phyloP scores from a whole-genome alignment of 2,329 filamentous ascomycete genomes.

The Alternaria metachromatica region DNA sequence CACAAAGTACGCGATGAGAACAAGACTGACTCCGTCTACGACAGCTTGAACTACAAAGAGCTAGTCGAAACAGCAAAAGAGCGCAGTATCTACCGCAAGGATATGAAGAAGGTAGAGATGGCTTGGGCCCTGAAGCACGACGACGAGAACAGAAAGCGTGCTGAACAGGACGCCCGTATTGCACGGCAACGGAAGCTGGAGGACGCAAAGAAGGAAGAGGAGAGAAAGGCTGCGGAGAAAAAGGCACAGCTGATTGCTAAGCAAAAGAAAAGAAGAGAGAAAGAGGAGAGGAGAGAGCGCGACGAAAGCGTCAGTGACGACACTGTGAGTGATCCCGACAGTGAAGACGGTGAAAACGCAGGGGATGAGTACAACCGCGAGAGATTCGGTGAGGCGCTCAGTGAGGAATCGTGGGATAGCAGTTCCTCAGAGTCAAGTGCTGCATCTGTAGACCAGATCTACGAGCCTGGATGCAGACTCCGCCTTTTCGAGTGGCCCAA shows the following conservation, averaged over 20 bases:
- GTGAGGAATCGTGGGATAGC: slow-evolving; percentile 30
- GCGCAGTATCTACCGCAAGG: slow-evolving; percentile 33
- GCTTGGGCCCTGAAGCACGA: slow-evolving; percentile 27
- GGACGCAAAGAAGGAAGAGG: slow-evolving; percentile 15
- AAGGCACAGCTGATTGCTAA: slow-evolving; percentile 8
- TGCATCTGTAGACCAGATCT: neutral
- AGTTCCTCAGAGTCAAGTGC: slow-evolving; percentile 19
- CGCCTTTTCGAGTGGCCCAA: slow-evolving; percentile 40
- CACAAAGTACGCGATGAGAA: slow-evolving; percentile 38
- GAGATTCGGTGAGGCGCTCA: slow-evolving; percentile 18
- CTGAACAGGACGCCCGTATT: slow-evolving; percentile 15
- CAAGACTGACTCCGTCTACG: slow-evolving; percentile 39
- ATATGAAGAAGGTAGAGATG: slow-evolving; percentile 42
- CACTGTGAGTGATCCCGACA: neutral
- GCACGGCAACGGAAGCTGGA: slow-evolving; percentile 15
- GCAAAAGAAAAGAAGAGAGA: slow-evolving; percentile 14
- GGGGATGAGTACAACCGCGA: slow-evolving; percentile 3
- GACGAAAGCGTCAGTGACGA: slow-evolving; percentile 28
- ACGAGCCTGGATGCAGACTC: slow-evolving; percentile 23
- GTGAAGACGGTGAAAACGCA: neutral
- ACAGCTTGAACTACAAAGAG: slow-evolving; percentile 31
- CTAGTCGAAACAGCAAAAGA: slow-evolving; percentile 27
- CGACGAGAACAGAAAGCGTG: slow-evolving; percentile 16
- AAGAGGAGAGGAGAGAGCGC: slow-evolving; percentile 7
- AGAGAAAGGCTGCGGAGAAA: slow-evolving; percentile 10